Evolutionary conservation across 2,329 filamentous ascomycete genomes (phyloP), one percentile per base, ranked within the genome.

Genomic region (Knufia fluminis): DNA sequence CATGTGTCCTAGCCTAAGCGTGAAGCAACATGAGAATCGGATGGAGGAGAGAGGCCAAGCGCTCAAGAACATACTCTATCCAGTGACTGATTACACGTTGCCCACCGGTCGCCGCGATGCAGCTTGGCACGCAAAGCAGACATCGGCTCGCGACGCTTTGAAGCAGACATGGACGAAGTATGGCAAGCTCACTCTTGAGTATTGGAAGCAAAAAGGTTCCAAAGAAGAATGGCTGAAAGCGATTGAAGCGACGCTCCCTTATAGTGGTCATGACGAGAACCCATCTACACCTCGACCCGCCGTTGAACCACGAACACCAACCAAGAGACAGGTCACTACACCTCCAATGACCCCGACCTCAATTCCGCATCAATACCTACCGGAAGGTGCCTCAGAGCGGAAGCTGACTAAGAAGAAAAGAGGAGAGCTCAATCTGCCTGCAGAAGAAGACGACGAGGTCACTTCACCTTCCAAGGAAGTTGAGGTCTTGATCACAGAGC

Each of bases 361-460:
- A 22, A 45, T 45, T 28, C 42, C 42, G 7, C 42, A 45, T 45
- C 42, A 45, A 4, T 35, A 14, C 19, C 16, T 19, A 7, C 23
- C 12, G 42, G 28, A 32, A n/a, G 17, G 3, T 9, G 12, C 19
- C 14, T 23, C 28, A 17, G 24, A 12, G 19, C 24, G 26, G 9
- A 45, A 20, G 20, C 6, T 45, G 42, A 45, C 42, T 3, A 45
- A 22, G 19, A 35, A 35, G 28, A 45, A 32, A 19, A 9, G 28
- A 17, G 28, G 33, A 7, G 42, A 35, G 26, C 26, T 45, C 28
- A 45, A 45, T 12, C 42, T 26, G n/a, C 26, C 28, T 33, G 9
- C 42, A 9, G 26, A 33, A n/a, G 10, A 12, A 3, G 26, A 45
- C 12, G n/a, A 45, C 10, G 40, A 45, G 16, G 7, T 17, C 9